Evolutionary conservation across 352 stramenopile genomes (phyloP).

Genomic region (Globisporangium lucens): DNA sequence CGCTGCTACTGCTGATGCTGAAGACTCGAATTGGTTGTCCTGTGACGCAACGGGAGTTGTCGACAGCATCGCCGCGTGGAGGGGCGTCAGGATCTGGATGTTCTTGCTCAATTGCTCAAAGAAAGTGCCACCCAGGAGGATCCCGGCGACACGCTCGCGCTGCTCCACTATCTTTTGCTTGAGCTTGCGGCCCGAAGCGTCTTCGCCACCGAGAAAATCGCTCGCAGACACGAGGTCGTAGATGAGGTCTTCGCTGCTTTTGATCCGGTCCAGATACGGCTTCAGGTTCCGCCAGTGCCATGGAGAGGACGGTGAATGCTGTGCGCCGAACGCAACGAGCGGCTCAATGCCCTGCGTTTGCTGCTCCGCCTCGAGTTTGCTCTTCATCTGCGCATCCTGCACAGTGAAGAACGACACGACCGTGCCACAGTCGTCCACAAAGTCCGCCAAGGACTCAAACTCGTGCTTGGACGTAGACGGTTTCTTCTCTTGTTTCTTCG

Average conservation of each 20-base stretch:
- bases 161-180: not conserved
- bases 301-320: not conserved
- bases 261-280: constrained; percentile 5
- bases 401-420: constrained; percentile 20
- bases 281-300: constrained; percentile 1
- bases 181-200: not conserved
- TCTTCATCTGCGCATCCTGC: constrained; percentile 3
- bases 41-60: not conserved
- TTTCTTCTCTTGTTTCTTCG: not conserved
- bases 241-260: constrained; percentile 11
- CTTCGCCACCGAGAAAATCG: constrained; percentile 1
- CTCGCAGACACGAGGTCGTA: constrained; percentile 6
- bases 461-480: not conserved
- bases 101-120: constrained; percentile 14
- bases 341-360: not conserved
- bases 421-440: constrained; percentile 20
- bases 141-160: not conserved
- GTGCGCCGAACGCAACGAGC: constrained; percentile 1
- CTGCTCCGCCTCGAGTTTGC: constrained; percentile 6
- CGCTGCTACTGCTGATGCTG: not conserved
- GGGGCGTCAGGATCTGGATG: constrained; percentile 10
- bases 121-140: constrained; percentile 2
- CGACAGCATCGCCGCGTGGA: constrained; percentile 4
- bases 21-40: not conserved
- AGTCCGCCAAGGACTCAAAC: constrained; percentile 13